These are phyloP conservation scores for Panus rudis DNA, from an alignment of 768 basidiomycete species.

Conservation along the genomic window DNA sequence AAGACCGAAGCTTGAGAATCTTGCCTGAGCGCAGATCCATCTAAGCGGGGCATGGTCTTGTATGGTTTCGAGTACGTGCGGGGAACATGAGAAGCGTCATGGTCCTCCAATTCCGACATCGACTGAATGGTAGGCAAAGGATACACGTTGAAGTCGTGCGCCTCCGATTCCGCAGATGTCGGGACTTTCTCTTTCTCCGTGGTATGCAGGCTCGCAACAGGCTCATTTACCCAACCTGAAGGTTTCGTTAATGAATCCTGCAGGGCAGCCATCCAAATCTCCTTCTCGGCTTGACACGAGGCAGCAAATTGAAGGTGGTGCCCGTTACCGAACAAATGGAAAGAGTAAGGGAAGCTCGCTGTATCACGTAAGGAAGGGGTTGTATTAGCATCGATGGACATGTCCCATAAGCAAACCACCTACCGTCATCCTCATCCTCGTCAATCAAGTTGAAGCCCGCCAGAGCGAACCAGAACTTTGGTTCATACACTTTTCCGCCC, in stretches of 20 bases:
- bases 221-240: slow-evolving; percentile 50
- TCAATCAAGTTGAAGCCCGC: slow-evolving; percentile 66
- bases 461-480: slow-evolving; percentile 83
- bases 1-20: slow-evolving; percentile 27
- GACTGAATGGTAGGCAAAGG: slow-evolving; percentile 27
- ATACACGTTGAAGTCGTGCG: slow-evolving; percentile 8
- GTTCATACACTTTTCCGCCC: slow-evolving; percentile 70
- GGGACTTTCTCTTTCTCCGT: slow-evolving; percentile 24
- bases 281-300: slow-evolving; percentile 77
- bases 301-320: slow-evolving; percentile 84
- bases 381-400: neutral
- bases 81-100: slow-evolving; percentile 2
- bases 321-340: slow-evolving; percentile 62
- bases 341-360: slow-evolving; percentile 73
- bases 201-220: slow-evolving; percentile 55
- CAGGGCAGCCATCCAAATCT: slow-evolving; percentile 76
- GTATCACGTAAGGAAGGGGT: neutral
- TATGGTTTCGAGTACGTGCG: slow-evolving; percentile 2
- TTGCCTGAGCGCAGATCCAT: slow-evolving; percentile 13
- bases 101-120: slow-evolving; percentile 21
- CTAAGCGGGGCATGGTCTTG: slow-evolving; percentile 13
- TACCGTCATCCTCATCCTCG: slow-evolving; percentile 67
- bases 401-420: slow-evolving; percentile 23
- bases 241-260: slow-evolving; percentile 38
- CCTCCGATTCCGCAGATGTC: slow-evolving; percentile 22